Evolutionary conservation across 2,329 filamentous ascomycete genomes (phyloP).

Genomic region (Didymella exigua): DNA sequence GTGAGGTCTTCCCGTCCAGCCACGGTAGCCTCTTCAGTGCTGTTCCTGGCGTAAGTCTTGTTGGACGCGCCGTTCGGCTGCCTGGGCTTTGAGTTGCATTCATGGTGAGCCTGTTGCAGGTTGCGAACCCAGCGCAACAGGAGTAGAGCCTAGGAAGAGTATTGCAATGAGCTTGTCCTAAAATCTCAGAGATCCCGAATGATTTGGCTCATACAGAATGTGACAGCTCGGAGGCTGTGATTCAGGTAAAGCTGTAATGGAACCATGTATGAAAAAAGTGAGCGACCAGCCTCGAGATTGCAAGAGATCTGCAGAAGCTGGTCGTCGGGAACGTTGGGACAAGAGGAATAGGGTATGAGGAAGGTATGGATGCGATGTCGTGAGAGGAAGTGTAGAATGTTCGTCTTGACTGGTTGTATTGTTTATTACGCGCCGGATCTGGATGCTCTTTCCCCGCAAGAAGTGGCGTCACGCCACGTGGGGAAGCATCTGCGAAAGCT

Average conservation of each 20-base stretch:
- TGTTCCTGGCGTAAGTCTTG: constrained; percentile 18
- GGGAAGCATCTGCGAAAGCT: too few species aligned
- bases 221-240: background rate
- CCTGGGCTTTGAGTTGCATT: background rate
- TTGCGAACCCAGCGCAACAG: background rate
- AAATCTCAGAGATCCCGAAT: background rate
- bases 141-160: too few species aligned
- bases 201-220: background rate
- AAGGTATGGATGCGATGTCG: constrained; percentile 15
- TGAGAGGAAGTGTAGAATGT: background rate
- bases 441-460: background rate
- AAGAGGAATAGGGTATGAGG: constrained; percentile 15
- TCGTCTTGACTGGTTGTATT: background rate
- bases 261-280: constrained; percentile 1
- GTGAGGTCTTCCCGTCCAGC: constrained; percentile 34
- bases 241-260: background rate
- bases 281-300: constrained; percentile 21
- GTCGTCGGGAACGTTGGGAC: constrained; percentile 8
- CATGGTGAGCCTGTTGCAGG: background rate
- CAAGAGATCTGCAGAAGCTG: constrained; percentile 19
- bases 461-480: background rate
- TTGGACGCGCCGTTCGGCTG: background rate
- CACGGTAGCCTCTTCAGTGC: constrained; percentile 37
- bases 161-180: background rate
- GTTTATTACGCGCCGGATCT: background rate